phyloP scores from a whole-genome alignment of 2,329 filamentous ascomycete genomes.

The Scytalidium sp. region DNA sequence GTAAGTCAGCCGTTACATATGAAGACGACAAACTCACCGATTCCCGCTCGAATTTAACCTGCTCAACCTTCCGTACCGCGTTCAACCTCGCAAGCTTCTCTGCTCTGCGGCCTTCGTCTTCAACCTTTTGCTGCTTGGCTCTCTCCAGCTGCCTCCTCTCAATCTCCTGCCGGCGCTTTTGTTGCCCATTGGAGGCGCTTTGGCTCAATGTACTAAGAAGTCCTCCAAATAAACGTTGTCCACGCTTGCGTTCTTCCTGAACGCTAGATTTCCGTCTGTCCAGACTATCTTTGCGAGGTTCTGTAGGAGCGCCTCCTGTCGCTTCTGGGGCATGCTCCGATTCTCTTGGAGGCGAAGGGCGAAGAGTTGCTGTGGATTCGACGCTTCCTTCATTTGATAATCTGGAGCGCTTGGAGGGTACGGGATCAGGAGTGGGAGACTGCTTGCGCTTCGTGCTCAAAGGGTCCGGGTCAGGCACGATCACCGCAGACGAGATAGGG shows the following conservation, averaged over 20 bases:
- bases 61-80: constrained; percentile 61
- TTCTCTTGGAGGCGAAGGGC: constrained; percentile 21
- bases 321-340: constrained; percentile 10
- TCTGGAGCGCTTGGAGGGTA: constrained; percentile 49
- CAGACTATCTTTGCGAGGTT: constrained; percentile 19
- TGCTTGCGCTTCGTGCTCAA: constrained; percentile 38
- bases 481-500: constrained; percentile 32
- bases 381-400: constrained; percentile 29
- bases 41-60: constrained; percentile 72
- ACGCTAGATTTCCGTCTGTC: constrained; percentile 42
- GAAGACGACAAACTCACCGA: constrained; percentile 54
- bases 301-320: constrained; percentile 5
- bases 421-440: constrained; percentile 48
- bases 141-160: constrained; percentile 79
- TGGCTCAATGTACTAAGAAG: constrained; percentile 63
- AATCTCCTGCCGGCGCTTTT: constrained; percentile 73
- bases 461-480: constrained; percentile 25
- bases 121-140: constrained; percentile 66
- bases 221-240: constrained; percentile 81
- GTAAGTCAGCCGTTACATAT: not conserved
- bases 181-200: constrained; percentile 57
- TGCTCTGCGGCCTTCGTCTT: constrained; percentile 65
- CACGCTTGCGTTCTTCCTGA: constrained; percentile 79
- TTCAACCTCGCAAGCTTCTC: constrained; percentile 63
- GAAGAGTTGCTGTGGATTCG: constrained; percentile 20